phyloP scores from a whole-genome alignment of 345 rosid species.

The Eucalyptus curtisii region DNA sequence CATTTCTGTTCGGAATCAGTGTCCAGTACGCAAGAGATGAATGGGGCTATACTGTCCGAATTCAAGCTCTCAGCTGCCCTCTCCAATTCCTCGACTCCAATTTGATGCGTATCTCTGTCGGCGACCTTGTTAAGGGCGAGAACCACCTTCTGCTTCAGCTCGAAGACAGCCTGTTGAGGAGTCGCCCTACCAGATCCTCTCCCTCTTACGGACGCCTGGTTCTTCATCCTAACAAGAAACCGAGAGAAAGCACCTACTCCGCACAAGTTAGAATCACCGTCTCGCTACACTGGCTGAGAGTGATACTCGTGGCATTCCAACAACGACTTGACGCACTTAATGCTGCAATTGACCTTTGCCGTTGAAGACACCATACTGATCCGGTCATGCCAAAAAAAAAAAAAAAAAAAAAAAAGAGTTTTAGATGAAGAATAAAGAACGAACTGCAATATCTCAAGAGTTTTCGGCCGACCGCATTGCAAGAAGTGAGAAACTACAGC shows the following conservation, averaged over 20 bases:
- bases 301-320: neutral
- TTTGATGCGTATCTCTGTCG: slow-evolving; percentile 78
- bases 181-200: slow-evolving; percentile 33
- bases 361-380: neutral
- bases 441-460: neutral
- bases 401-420: neutral
- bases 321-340: neutral
- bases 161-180: slow-evolving; percentile 37
- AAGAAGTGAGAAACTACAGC: neutral
- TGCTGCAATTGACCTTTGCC: neutral
- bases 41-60: slow-evolving; percentile 46
- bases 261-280: neutral
- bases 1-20: slow-evolving; percentile 65
- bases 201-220: slow-evolving; percentile 17
- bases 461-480: neutral
- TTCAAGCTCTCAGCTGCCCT: slow-evolving; percentile 43
- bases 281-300: neutral
- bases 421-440: neutral
- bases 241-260: neutral
- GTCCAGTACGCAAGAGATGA: slow-evolving; percentile 72
- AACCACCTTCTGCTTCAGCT: slow-evolving; percentile 66
- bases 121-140: slow-evolving; percentile 74
- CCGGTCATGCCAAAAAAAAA: neutral
- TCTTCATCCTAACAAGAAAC: slow-evolving; percentile 20
- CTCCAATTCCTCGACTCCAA: slow-evolving; percentile 78